phyloP scores from a whole-genome alignment of 2,329 filamentous ascomycete genomes.

The Fusarium anguioides region DNA sequence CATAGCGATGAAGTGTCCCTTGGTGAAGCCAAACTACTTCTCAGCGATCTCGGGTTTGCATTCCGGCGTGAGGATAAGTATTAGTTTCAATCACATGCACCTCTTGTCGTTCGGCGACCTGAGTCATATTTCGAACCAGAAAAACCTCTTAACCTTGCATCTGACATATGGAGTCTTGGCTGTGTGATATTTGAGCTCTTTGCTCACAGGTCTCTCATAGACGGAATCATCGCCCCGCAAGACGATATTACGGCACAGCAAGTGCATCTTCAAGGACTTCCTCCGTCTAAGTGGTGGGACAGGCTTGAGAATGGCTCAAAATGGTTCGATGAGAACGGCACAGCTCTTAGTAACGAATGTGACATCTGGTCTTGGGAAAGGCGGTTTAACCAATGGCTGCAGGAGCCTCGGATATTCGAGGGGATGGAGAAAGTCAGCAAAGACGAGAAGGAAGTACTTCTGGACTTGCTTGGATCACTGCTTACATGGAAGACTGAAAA shows the following conservation, averaged over 20 bases:
- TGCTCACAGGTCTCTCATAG: conserved; percentile 37
- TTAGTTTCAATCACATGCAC: conserved; percentile 45
- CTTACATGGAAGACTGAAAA: conserved; percentile 18
- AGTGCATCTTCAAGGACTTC: conserved; percentile 29
- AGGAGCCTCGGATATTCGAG: conserved; percentile 4
- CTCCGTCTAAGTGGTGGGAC: conserved; percentile 39
- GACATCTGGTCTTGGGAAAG: conserved; percentile 18
- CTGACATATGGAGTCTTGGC: conserved; percentile 55
- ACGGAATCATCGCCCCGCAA: conserved; percentile 21
- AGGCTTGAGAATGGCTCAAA: conserved; percentile 33
- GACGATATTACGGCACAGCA: conserved; percentile 37
- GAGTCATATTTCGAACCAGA: conserved; percentile 51
- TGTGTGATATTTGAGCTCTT: conserved; percentile 53
- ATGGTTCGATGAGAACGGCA: conserved; percentile 36
- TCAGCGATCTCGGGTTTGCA: conserved; percentile 52
- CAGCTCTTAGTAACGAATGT: conserved; percentile 5
- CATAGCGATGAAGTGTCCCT: conserved; percentile 47
- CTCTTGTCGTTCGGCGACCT: conserved; percentile 47
- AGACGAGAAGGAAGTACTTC: conserved; percentile 6
- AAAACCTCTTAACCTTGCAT: conserved; percentile 48
- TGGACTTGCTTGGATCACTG: conserved; percentile 20
- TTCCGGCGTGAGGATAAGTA: conserved; percentile 45
- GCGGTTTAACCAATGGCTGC: conserved; percentile 16
- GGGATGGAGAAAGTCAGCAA: conserved; percentile 1
- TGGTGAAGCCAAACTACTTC: conserved; percentile 34